Conservation (phyloP, 495 filamentous ascomycete species). For the Ramalina intermedia region DNA sequence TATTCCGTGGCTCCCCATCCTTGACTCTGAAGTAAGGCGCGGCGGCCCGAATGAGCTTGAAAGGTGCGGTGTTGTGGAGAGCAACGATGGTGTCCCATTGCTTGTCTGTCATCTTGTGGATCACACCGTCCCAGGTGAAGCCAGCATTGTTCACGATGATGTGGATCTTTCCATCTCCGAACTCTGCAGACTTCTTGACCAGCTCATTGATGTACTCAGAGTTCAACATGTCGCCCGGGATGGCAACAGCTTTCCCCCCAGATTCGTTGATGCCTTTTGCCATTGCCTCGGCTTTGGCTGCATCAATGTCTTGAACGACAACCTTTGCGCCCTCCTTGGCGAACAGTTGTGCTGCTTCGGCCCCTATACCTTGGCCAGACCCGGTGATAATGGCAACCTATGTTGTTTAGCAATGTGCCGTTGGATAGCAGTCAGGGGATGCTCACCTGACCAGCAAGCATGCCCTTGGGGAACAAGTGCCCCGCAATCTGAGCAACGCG, state of each 20-base stretch:
- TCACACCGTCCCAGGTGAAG: constrained; percentile 81
- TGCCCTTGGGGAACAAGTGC: constrained; percentile 64
- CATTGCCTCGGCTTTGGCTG: constrained; percentile 47
- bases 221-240: constrained; percentile 60
- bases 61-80: constrained; percentile 68
- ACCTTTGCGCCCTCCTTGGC: constrained; percentile 79
- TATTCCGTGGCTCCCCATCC: constrained; percentile 60
- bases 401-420: no score
- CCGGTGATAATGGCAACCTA: constrained; percentile 70
- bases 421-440: no score
- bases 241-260: constrained; percentile 49
- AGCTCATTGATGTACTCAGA: constrained; percentile 49
- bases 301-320: constrained; percentile 69
- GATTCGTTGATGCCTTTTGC: constrained; percentile 47
- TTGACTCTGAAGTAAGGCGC: constrained; percentile 77
- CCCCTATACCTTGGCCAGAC: constrained; percentile 78
- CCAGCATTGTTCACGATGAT: constrained; percentile 82
- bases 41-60: constrained; percentile 64
- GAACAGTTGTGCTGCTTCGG: constrained; percentile 66
- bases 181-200: constrained; percentile 59
- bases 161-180: constrained; percentile 76
- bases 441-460: constrained; percentile 56
- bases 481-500: constrained; percentile 52
- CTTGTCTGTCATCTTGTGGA: constrained; percentile 67
- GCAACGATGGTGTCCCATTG: constrained; percentile 80